Conservation (phyloP, 139 green algal genomes). For the Marvania coccoides region DNA sequence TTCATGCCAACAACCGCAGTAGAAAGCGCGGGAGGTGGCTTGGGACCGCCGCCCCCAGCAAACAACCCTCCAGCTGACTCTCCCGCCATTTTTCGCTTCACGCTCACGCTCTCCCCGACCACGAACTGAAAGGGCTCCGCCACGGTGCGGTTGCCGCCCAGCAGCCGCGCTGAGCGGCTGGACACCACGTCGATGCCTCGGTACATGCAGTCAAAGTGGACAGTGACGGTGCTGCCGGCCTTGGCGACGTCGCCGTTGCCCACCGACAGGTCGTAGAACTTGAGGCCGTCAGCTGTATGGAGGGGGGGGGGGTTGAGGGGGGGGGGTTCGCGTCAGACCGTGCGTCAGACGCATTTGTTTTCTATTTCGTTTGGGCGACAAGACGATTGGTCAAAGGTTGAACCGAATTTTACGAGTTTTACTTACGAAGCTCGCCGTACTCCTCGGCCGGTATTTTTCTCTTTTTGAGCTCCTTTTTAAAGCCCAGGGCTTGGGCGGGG, state of each 20-base stretch:
- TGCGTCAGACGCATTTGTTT: not conserved
- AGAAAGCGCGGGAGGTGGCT: conserved; percentile 74
- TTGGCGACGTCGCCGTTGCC: conserved; percentile 47
- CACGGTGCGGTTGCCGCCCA: conserved; percentile 86
- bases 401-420: not conserved
- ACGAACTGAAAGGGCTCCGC: conserved; percentile 84
- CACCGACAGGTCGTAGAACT: conserved; percentile 56
- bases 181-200: conserved; percentile 80
- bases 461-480: conserved; percentile 76
- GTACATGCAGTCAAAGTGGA: conserved; percentile 89
- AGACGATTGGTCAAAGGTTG: not conserved
- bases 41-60: conserved; percentile 61
- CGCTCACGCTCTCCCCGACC: conserved; percentile 48
- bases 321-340: not conserved
- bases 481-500: conserved; percentile 24
- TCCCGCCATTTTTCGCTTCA: conserved; percentile 17
- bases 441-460: conserved; percentile 46
- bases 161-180: conserved; percentile 59
- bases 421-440: conserved; percentile 30
- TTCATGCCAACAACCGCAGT: conserved; percentile 79
- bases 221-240: conserved; percentile 47
- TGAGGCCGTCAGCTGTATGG: conserved; percentile 46
- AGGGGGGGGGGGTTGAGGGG: not conserved
- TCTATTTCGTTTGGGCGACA: not conserved
- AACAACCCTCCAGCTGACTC: conserved; percentile 64